These are phyloP conservation scores for Onygenales sp. DNA, from an alignment of 2,329 filamentous ascomycete species.

Conservation along the genomic window DNA sequence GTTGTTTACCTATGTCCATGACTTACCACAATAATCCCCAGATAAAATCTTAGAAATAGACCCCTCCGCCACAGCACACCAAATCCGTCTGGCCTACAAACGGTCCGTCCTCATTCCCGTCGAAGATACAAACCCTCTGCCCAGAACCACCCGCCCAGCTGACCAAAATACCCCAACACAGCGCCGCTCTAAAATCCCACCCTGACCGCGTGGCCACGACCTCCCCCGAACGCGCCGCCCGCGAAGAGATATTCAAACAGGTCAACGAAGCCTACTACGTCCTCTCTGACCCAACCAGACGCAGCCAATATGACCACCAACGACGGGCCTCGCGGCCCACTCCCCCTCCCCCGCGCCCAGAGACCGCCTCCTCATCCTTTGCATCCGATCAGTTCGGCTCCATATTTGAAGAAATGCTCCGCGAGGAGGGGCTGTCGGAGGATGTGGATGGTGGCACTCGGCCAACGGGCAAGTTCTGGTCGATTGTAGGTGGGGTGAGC, in stretches of 20 bases:
- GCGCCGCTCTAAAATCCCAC: constrained; percentile 82
- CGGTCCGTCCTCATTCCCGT: constrained; percentile 41
- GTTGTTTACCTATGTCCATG: background rate
- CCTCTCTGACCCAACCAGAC: constrained; percentile 66
- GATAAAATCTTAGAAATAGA: constrained; percentile 66
- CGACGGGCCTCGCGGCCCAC: background rate
- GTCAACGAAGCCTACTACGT: constrained; percentile 93
- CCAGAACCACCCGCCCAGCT: constrained; percentile 3
- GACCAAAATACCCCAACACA: constrained; percentile 24
- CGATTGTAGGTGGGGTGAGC: constrained; percentile 71
- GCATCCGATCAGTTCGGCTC: constrained; percentile 78
- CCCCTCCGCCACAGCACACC: constrained; percentile 64
- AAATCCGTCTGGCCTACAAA: constrained; percentile 93
- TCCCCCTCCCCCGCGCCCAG: constrained; percentile 6
- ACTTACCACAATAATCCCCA: constrained; percentile 24
- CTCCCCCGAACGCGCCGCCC: constrained; percentile 69
- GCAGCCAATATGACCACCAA: constrained; percentile 70
- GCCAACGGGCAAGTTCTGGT: constrained; percentile 70
- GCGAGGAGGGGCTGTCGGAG: constrained; percentile 75
- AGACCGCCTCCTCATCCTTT: constrained; percentile 28
- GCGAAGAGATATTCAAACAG: constrained; percentile 82
- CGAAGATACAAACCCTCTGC: background rate
- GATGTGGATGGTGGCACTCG: constrained; percentile 39
- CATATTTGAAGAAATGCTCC: constrained; percentile 82
- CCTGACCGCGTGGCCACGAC: constrained; percentile 79